Conservation (phyloP, 2,329 filamentous ascomycete species). For the Monilinia fructicola region DNA sequence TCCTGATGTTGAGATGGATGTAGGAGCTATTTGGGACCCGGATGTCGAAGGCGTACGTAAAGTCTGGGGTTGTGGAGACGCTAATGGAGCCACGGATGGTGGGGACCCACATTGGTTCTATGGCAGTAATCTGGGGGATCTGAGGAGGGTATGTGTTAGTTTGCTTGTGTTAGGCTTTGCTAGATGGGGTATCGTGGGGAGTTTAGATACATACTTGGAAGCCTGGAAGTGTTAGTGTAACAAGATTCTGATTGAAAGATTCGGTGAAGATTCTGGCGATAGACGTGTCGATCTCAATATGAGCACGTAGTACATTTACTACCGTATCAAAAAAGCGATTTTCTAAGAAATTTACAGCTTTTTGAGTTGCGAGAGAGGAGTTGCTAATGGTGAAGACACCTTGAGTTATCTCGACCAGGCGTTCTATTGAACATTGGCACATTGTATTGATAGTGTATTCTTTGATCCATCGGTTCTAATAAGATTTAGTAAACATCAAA, state of each 20-base stretch:
- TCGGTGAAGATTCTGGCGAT: neutral
- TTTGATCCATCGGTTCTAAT: neutral
- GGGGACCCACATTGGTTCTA: slow-evolving; percentile 11
- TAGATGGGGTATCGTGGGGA: too few relatives aligned
- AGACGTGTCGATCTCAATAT: slow-evolving; percentile 18
- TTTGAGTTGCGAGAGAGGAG: neutral
- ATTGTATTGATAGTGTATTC: slow-evolving; percentile 7
- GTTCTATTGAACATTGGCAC: slow-evolving; percentile 14
- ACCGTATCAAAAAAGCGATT: slow-evolving; percentile 9
- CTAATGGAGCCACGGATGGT: slow-evolving; percentile 1
- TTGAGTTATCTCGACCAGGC: slow-evolving; percentile 7
- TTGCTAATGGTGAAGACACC: slow-evolving; percentile 13
- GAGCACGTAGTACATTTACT: slow-evolving; percentile 17
- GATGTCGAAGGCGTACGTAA: slow-evolving; percentile 20
- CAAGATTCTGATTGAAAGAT: neutral
- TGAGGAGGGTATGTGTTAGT: neutral
- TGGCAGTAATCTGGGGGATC: slow-evolving; percentile 10
- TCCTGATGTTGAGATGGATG: slow-evolving; percentile 5
- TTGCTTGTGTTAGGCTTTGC: neutral
- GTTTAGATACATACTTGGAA: slow-evolving; percentile 1
- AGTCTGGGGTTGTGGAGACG: neutral
- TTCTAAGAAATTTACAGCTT: slow-evolving; percentile 19
- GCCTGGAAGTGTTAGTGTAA: slow-evolving; percentile 3
- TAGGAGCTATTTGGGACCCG: slow-evolving; percentile 2
- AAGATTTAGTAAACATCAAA: fast-evolving